phyloP scores from a whole-genome alignment of 2,329 filamentous ascomycete species.

The Metarhizium brunneum region DNA sequence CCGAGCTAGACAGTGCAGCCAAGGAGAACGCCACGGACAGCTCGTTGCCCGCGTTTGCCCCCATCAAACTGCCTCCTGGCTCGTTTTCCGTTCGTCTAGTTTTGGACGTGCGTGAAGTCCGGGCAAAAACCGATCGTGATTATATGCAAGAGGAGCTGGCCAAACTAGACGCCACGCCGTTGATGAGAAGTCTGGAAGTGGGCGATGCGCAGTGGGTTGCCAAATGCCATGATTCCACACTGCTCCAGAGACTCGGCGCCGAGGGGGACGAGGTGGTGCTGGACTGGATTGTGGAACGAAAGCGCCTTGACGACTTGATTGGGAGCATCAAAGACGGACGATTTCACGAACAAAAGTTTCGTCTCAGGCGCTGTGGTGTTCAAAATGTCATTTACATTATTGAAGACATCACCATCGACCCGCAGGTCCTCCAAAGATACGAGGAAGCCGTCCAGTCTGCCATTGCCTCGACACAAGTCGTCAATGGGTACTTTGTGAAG shows the following conservation, averaged over 20 bases:
- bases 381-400: conserved; percentile 71
- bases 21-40: conserved; percentile 6
- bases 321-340: conserved; percentile 73
- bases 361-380: conserved; percentile 62
- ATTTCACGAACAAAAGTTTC: conserved; percentile 79
- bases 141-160: conserved; percentile 66
- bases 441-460: conserved; percentile 62
- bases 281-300: conserved; percentile 75
- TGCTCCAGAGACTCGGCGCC: conserved; percentile 45
- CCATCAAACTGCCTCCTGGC: conserved; percentile 53
- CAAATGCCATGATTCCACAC: conserved; percentile 51
- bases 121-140: conserved; percentile 62
- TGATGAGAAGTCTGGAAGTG: conserved; percentile 60
- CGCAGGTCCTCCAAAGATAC: conserved; percentile 44
- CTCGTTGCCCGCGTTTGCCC: conserved; percentile 39
- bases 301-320: conserved; percentile 72
- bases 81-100: conserved; percentile 65
- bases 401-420: conserved; percentile 59
- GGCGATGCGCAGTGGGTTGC: conserved; percentile 76
- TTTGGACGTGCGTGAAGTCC: conserved; percentile 66
- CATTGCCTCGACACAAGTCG: conserved; percentile 67
- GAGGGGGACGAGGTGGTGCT: conserved; percentile 64
- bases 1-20: conserved; percentile 8
- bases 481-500: conserved; percentile 73
- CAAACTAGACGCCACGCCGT: conserved; percentile 55